These are phyloP conservation scores for Fusarium stilboides DNA, from an alignment of 2,329 filamentous ascomycete species.

Conservation along the genomic window DNA sequence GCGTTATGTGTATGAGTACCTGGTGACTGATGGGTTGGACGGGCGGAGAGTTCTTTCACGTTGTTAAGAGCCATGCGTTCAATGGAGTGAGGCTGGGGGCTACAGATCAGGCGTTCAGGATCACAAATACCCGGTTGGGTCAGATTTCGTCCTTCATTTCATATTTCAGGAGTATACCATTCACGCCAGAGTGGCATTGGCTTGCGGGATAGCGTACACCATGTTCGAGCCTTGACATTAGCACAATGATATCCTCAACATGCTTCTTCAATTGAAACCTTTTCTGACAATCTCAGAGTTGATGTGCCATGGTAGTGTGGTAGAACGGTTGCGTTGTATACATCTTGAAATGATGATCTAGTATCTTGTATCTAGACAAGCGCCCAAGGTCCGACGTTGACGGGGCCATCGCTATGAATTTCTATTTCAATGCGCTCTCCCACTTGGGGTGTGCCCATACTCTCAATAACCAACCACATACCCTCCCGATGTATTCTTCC, in stretches of 20 bases:
- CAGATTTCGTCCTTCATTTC: conserved; percentile 29
- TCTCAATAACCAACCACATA: conserved; percentile 86
- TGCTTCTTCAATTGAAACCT: background rate
- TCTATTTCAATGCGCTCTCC: conserved; percentile 66
- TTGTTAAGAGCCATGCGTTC: conserved; percentile 6
- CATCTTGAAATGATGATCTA: background rate
- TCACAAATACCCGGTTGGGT: conserved; percentile 48
- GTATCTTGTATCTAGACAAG: conserved; percentile 26
- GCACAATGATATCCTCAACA: conserved; percentile 7
- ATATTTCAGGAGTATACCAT: conserved; percentile 20
- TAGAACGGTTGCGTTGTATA: background rate
- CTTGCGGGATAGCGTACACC: conserved; percentile 30
- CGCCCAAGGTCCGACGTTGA: conserved; percentile 63
- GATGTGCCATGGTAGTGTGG: background rate
- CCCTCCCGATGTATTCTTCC: conserved; percentile 68
- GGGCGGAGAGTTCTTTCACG: conserved; percentile 9
- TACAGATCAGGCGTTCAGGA: conserved; percentile 45
- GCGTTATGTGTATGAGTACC: conserved; percentile 40
- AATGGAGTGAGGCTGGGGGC: conserved; percentile 19
- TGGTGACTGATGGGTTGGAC: conserved; percentile 22
- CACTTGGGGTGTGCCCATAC: conserved; percentile 71
- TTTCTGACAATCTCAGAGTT: background rate
- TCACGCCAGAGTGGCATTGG: conserved; percentile 33
- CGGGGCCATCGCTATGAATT: conserved; percentile 64
- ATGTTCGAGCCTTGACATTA: conserved; percentile 23